These are phyloP conservation scores for Scutellaria baicalensis DNA, from an alignment of 257 asterid species.

Conservation along the genomic window DNA sequence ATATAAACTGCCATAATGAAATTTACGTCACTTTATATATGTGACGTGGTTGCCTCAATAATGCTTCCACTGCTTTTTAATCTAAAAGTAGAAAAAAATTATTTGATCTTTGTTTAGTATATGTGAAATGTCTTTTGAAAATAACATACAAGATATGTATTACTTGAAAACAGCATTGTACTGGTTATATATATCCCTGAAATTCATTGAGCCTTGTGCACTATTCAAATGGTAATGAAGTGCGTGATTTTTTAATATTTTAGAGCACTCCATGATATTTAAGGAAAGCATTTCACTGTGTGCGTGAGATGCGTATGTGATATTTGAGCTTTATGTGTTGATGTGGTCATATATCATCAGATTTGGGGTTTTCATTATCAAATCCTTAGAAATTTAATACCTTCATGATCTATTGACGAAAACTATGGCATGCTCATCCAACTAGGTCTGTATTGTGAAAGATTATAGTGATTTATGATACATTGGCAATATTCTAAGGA, in stretches of 20 bases:
- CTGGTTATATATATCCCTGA: not conserved
- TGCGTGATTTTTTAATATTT: not conserved
- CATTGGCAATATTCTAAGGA: not conserved
- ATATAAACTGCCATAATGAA: not conserved
- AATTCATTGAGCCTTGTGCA: not conserved
- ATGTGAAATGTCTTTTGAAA: not conserved
- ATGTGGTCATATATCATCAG: not conserved
- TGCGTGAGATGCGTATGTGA: not conserved
- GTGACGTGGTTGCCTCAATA: not conserved
- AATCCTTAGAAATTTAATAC: not conserved
- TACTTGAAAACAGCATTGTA: not conserved
- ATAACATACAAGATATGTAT: not conserved
- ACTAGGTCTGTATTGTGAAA: not conserved
- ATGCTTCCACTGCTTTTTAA: not conserved
- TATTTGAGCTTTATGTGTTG: not conserved
- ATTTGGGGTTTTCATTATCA: not conserved
- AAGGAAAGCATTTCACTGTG: not conserved
- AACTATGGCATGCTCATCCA: not conserved
- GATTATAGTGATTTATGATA: not conserved
- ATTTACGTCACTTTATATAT: not conserved
- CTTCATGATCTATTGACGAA: not conserved
- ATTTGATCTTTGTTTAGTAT: not conserved
- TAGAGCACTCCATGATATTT: not conserved
- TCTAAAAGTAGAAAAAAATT: not conserved
- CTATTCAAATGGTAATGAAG: not conserved